A percentile compares a stretch with the other conserved stretches of the same genome.
phyloP scores from a whole-genome alignment of 441 rosid genomes.

The Erodium trifolium region DNA sequence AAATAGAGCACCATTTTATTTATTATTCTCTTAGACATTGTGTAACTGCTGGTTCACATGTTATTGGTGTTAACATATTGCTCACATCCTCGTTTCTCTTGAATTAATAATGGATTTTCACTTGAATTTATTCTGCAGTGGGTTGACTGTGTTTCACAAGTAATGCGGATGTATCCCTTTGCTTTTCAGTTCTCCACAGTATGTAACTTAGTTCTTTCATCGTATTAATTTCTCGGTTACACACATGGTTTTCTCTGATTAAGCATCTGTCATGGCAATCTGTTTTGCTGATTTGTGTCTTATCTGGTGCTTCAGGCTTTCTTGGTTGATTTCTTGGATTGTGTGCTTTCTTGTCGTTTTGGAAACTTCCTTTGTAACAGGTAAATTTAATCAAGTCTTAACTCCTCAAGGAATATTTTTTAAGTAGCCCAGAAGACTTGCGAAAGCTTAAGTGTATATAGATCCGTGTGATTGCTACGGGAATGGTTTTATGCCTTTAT shows the following conservation, averaged over 20 bases:
- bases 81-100: background rate
- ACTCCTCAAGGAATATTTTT: background rate
- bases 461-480: too few relatives aligned
- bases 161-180: slow-evolving; percentile 88
- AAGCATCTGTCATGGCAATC: background rate
- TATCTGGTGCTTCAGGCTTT: slow-evolving; percentile 53
- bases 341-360: slow-evolving; percentile 82
- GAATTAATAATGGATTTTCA: slow-evolving; percentile 14
- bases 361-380: slow-evolving; percentile 96
- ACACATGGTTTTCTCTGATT: background rate
- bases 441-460: too few relatives aligned
- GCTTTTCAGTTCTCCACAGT: slow-evolving; percentile 96
- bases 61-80: background rate
- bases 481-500: too few relatives aligned
- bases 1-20: background rate
- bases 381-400: slow-evolving; percentile 27
- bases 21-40: slow-evolving; percentile 7
- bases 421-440: too few relatives aligned
- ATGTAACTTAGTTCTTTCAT: slow-evolving; percentile 29
- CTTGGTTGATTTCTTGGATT: slow-evolving; percentile 84
- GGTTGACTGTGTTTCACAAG: slow-evolving; percentile 93
- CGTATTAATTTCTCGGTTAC: slow-evolving; percentile 11
- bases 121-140: slow-evolving; percentile 58
- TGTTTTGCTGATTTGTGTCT: slow-evolving; percentile 5
- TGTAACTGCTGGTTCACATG: slow-evolving; percentile 3